A percentile compares a stretch with the other conserved stretches of the same genome.
These are phyloP conservation scores for Zopfia rhizophila DNA, from an alignment of 2,329 filamentous ascomycete genomes.

Conservation along the genomic window DNA sequence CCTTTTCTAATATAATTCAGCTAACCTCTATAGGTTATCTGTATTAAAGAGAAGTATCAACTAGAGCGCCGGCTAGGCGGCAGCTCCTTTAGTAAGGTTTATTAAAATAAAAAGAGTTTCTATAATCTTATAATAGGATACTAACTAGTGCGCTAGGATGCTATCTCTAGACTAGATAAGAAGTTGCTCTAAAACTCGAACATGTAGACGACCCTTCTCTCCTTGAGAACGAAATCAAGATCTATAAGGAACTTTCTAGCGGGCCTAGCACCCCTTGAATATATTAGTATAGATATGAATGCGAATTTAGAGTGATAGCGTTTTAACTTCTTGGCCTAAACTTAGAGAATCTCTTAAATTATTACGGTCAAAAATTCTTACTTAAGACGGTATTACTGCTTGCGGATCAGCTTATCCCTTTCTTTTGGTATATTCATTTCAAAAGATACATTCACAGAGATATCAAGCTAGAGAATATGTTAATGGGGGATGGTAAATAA, in stretches of 20 bases:
- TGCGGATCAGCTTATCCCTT: too few relatives aligned
- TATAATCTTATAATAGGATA: conserved; percentile 2
- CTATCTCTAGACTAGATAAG: conserved; percentile 16
- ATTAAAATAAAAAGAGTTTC: conserved; percentile 15
- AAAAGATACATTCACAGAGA: too few relatives aligned
- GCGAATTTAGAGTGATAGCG: conserved; percentile 30
- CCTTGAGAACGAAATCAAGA: conserved; percentile 23
- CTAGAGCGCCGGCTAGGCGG: conserved; percentile 21
- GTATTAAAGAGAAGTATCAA: conserved; percentile 22
- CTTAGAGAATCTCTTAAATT: conserved; percentile 29
- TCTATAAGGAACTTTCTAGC: conserved; percentile 20
- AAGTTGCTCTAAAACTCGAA: conserved; percentile 27
- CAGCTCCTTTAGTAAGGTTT: conserved; percentile 26
- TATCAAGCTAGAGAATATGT: too few relatives aligned
- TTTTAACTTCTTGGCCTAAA: conserved; percentile 32
- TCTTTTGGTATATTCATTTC: too few relatives aligned
- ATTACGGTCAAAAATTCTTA: too few relatives aligned
- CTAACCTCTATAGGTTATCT: conserved; percentile 10
- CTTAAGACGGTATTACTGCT: too few relatives aligned
- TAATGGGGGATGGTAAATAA: too few relatives aligned
- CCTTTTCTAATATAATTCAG: not conserved
- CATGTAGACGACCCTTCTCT: conserved; percentile 18
- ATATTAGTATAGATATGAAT: conserved; percentile 27
- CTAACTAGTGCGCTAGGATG: conserved; percentile 12
- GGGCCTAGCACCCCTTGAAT: conserved; percentile 26